A percentile compares a stretch with the other conserved stretches of the same genome.
Conservation (phyloP, 495 filamentous ascomycete species). For the Cenococcum geophilum region DNA sequence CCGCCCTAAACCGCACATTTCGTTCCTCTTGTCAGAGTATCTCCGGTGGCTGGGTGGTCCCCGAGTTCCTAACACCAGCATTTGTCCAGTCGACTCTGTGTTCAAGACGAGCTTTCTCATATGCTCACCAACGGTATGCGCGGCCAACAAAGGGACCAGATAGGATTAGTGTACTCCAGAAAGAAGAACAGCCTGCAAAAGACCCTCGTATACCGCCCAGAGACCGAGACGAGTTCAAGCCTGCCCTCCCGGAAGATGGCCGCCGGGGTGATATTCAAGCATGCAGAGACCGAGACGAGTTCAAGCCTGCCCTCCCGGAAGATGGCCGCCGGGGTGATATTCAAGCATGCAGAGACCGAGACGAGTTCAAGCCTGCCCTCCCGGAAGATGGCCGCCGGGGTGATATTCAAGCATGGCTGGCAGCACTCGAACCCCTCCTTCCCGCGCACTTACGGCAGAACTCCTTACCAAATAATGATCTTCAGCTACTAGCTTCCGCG, state of each 20-base stretch:
- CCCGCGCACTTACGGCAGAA: slow-evolving; percentile 35
- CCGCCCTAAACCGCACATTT: slow-evolving; percentile 21
- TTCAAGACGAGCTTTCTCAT: slow-evolving; percentile 14
- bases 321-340: too few relatives aligned
- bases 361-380: slow-evolving; percentile 5
- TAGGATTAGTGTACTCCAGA: neutral
- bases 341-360: neutral
- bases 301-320: slow-evolving; percentile 12
- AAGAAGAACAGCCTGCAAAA: neutral
- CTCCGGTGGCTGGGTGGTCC: slow-evolving; percentile 10
- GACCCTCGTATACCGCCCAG: neutral
- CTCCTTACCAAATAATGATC: neutral
- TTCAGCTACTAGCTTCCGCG: neutral
- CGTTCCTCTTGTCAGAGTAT: slow-evolving; percentile 5
- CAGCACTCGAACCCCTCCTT: slow-evolving; percentile 43
- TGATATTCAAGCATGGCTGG: slow-evolving; percentile 40
- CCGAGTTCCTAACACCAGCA: slow-evolving; percentile 25
- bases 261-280: too few relatives aligned
- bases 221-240: slow-evolving; percentile 2
- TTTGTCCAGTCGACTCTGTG: neutral
- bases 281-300: neutral
- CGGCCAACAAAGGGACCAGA: neutral
- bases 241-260: slow-evolving; percentile 9
- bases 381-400: slow-evolving; percentile 9
- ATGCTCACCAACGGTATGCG: neutral